Evolutionary conservation across 192 early-diverging fungal species (phyloP), one percentile per base, ranked within the genome.

Genomic region (Rhizophagus clarus): DNA sequence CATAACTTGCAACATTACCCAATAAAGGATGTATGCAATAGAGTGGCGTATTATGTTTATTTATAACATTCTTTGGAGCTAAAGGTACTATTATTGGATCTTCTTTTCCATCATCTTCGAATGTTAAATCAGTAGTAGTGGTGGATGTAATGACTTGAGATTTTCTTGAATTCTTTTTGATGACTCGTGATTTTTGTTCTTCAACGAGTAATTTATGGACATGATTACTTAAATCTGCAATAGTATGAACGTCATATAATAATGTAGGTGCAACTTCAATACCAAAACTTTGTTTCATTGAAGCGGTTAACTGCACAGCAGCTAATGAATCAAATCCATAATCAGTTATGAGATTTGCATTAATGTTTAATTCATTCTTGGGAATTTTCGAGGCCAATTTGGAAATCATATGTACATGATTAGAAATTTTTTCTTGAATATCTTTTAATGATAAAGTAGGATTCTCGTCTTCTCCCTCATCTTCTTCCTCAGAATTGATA

Each of bases 1-100:
- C 26, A 74, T 80, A 80, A 56, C 56, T 62, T 10, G 71, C 69
- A 2, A 80, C 79, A 72, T 80, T 80, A 47, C 79, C 79, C 10
- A 71, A 32, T 4, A 72, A 40, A 7, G 79, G 79, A 61, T 80
- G 79, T 34, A 80, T 40, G 8, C 69, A 62, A 24, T 75, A 80
- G 11, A 80, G 42, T 40, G 79, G 32, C 28, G 79, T n/a, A 40
- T 80, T 80, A 24, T 45, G 17, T 63, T 63, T 77, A 51, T 77
- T 77, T 0, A 45, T 20, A 42, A 42, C 26, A 34, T 22, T 63
- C 22, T 20, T 37, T 32, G 75, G 75, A 7, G 75, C 75, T 2
- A 77, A 31, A 5, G 75, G 75, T 20, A 77, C 29, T 29, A 77
- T 22, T 4, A 22, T 22, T 20, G 61, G 75, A 29, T n/a, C 31